A percentile compares a stretch with the other conserved stretches of the same genome.
Evolutionary conservation across 768 basidiomycete genomes (phyloP).

Genomic region (Sutorius australiensis): DNA sequence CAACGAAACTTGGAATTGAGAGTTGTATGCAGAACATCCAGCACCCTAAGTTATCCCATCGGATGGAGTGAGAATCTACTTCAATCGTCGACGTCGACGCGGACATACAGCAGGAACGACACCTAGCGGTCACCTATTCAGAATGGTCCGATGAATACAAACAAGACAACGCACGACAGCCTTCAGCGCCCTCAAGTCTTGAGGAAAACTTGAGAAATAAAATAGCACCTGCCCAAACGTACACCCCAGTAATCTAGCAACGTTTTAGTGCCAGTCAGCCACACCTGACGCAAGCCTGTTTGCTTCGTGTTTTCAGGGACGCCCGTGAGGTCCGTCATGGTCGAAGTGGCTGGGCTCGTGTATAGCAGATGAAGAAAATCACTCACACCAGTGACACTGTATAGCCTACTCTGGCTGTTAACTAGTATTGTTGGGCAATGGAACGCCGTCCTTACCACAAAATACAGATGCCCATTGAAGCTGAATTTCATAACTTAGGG

Average conservation of each 20-base stretch:
- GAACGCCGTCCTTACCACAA: slow-evolving; percentile 1
- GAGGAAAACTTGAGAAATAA: slow-evolving; percentile 10
- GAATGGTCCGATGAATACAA: not conserved
- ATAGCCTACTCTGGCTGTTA: not conserved
- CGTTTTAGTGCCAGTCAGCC: not conserved
- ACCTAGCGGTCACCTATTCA: not conserved
- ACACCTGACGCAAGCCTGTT: not conserved
- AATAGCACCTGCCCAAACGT: slow-evolving; percentile 6
- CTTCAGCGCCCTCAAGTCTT: slow-evolving; percentile 7
- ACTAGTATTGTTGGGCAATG: not conserved
- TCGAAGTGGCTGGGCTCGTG: not conserved
- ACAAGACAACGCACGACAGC: not conserved
- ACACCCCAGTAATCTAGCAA: slow-evolving; percentile 10
- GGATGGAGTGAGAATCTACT: not conserved
- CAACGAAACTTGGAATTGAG: not conserved
- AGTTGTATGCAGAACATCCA: slow-evolving; percentile 3
- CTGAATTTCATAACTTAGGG: not conserved
- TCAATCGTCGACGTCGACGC: not conserved
- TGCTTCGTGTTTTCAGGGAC: not conserved
- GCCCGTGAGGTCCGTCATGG: not conserved
- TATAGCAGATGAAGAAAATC: not conserved
- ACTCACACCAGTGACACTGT: slow-evolving; percentile 2
- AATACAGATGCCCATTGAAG: not conserved
- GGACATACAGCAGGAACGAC: slow-evolving; percentile 1
- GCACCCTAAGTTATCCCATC: not conserved